Evolutionary conservation across 345 rosid species (phyloP).

Genomic region (Erodium maritimum): DNA sequence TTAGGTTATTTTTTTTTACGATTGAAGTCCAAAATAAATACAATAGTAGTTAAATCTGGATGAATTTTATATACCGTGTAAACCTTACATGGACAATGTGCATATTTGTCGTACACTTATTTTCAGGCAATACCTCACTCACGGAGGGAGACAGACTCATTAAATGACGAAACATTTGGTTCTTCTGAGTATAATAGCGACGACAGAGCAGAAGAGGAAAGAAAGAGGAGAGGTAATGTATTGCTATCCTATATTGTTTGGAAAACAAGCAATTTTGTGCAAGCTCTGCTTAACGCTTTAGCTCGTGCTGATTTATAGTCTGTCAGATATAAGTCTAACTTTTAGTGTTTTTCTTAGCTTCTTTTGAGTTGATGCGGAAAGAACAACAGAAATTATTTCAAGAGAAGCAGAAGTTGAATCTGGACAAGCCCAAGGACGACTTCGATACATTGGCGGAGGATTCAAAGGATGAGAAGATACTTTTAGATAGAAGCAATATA

Average conservation of each 20-base stretch:
- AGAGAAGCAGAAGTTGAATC: conserved; percentile 61
- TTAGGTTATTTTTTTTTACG: background rate
- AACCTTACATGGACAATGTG: background rate
- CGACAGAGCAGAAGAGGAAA: conserved; percentile 93
- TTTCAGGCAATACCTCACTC: conserved; percentile 64
- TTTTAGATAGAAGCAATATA: conserved; percentile 25
- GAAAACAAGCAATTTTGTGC: background rate
- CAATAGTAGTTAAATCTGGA: background rate
- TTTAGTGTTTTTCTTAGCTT: conserved; percentile 37
- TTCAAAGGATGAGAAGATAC: conserved; percentile 46
- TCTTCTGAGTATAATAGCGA: conserved; percentile 63
- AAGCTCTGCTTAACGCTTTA: background rate
- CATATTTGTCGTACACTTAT: conserved; percentile 1
- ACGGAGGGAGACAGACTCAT: conserved; percentile 62
- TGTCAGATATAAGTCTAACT: conserved; percentile 10
- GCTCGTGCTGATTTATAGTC: conserved; percentile 12
- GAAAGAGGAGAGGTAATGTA: conserved; percentile 75
- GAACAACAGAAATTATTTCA: conserved; percentile 79
- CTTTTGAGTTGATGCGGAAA: conserved; percentile 92
- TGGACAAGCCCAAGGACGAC: conserved; percentile 42
- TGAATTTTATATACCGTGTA: background rate
- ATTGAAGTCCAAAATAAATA: background rate
- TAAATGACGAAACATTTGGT: conserved; percentile 92
- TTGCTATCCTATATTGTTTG: conserved; percentile 10
- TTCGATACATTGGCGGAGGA: conserved; percentile 60